Evolutionary conservation across 306 rosid genomes (phyloP).

Genomic region (Prunus persica): DNA sequence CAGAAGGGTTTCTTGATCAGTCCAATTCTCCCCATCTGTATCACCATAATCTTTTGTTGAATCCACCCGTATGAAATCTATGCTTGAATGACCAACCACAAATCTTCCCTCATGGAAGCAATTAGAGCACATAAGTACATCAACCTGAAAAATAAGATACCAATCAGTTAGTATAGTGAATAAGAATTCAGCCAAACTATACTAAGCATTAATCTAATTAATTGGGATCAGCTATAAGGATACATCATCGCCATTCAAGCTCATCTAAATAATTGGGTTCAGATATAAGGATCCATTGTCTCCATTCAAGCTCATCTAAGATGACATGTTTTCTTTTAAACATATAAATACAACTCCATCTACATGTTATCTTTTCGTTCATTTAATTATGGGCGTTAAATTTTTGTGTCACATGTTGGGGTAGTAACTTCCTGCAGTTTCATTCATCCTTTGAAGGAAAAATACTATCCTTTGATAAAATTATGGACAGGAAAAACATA

Average conservation of each 20-base stretch:
- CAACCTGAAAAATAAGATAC: constrained; percentile 60
- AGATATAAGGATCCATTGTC: background rate
- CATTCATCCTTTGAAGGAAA: constrained; percentile 22
- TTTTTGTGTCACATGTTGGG: background rate
- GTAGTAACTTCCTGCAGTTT: constrained; percentile 20
- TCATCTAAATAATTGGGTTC: background rate
- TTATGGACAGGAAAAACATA: constrained; percentile 11
- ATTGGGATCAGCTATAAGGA: background rate
- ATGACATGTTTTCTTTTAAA: background rate
- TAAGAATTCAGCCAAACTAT: constrained; percentile 2
- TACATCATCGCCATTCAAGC: background rate
- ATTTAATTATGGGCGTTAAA: background rate
- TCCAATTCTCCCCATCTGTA: constrained; percentile 88
- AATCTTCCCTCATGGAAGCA: constrained; percentile 93
- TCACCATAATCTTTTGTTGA: constrained; percentile 70
- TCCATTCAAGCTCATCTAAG: background rate
- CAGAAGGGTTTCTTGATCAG: constrained; percentile 89
- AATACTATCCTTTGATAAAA: constrained; percentile 8
- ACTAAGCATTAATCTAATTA: background rate
- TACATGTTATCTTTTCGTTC: background rate
- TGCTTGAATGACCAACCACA: constrained; percentile 83
- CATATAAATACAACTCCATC: background rate
- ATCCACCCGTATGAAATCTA: constrained; percentile 71
- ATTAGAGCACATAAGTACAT: constrained; percentile 68
- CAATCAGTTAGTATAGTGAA: constrained; percentile 23